Base-by-base conservation (phyloP, 2,329 filamentous ascomycete species). In the Coniochaeta sp. region DNA sequence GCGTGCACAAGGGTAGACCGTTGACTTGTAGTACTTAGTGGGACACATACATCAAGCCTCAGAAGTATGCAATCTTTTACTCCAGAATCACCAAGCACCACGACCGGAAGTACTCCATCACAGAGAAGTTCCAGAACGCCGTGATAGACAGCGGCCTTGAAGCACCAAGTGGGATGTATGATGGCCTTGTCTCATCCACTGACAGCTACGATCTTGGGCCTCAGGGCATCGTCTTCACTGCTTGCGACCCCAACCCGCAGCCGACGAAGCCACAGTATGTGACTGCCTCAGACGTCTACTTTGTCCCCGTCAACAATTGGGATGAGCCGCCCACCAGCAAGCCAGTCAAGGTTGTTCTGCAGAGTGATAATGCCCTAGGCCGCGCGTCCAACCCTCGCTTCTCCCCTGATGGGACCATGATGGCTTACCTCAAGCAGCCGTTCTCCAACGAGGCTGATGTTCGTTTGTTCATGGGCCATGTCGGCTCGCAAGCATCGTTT, bases 21-120 rank as follows among this genome's bases (percentile, higher is more conserved):
- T n/a, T 52, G 47, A 31, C 47, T 36, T 28, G n/a, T n/a, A n/a
- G 52, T 5, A 33, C 56, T 5, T 58, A 77, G 71, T 72, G 70
- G 70, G 69, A 73, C 59, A 60, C 66, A 1, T 71, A 72, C 36
- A 65, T 65, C 26, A 69, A 68, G 24, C 64, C 68, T 8, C 66
- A 72, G 43, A 70, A 66, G 22, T 70, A 73, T 58, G 64, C 68
- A 5, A 70, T 79, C 28, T 78, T 75, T 72, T 77, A 76, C 65
- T 72, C 70, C 11, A 68, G 65, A 12, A 65, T 78, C 19, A 60
- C 66, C 40, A 64, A 59, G 8, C 58, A 58, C 17, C 67, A 68
- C 6, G 61, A 63, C 6, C 40, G 24, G 14, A 50, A 60, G 6
- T 77, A 73, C 74, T 64, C 60, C 9, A 64, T 76, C 7, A 58